phyloP scores from a whole-genome alignment of 2,329 filamentous ascomycete genomes.

The Aspergillus awamori region DNA sequence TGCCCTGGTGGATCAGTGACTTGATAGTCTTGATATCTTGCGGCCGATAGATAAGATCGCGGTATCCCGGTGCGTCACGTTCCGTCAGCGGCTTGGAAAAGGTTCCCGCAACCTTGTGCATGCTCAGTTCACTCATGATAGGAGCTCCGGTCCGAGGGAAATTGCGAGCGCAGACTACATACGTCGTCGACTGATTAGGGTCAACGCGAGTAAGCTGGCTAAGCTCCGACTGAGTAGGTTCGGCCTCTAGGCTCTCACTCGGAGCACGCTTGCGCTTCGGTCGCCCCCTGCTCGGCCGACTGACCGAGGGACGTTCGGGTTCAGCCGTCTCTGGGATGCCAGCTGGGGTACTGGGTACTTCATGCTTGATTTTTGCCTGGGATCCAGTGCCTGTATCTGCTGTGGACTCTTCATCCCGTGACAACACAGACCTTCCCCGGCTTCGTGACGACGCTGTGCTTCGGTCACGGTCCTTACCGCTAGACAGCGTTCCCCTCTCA shows the following conservation, averaged over 20 bases:
- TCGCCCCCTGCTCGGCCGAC: conserved; percentile 31
- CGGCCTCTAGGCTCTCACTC: conserved; percentile 37
- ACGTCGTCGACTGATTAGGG: conserved; percentile 35
- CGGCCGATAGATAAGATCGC: conserved; percentile 71
- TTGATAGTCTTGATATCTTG: conserved; percentile 79
- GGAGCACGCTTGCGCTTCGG: conserved; percentile 47
- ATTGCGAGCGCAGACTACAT: conserved; percentile 48
- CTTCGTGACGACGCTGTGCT: conserved; percentile 42
- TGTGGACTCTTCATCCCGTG: conserved; percentile 37
- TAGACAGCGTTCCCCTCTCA: conserved; percentile 30
- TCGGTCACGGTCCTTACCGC: conserved; percentile 34
- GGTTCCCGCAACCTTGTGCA: conserved; percentile 76
- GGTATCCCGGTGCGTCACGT: conserved; percentile 74
- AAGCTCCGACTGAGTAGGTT: conserved; percentile 29
- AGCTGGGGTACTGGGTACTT: conserved; percentile 40
- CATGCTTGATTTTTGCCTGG: conserved; percentile 33
- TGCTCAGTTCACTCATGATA: conserved; percentile 74
- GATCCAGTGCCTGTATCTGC: conserved; percentile 20
- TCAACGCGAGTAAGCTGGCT: conserved; percentile 33
- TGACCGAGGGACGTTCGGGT: conserved; percentile 31
- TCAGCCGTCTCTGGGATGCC: conserved; percentile 37
- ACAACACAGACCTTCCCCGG: conserved; percentile 39
- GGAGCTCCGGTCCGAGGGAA: conserved; percentile 70
- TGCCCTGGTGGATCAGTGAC: conserved; percentile 63
- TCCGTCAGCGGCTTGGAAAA: conserved; percentile 76